Base-by-base conservation (phyloP, 495 filamentous ascomycete genomes). In the Penicillium diatomitis region DNA sequence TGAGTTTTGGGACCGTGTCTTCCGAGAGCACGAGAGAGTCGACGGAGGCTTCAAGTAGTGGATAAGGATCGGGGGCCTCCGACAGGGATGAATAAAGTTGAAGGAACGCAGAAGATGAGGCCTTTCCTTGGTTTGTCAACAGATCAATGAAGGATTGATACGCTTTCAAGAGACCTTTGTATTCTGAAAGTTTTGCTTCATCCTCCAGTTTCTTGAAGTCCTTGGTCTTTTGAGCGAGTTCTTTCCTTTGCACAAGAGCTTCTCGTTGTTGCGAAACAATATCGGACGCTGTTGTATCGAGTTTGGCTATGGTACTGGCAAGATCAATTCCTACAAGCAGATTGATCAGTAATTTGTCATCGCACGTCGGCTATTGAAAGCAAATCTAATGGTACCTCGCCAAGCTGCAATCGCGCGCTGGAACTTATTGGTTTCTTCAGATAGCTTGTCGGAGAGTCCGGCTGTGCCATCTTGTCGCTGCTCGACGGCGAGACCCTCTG, bases 141-240 rank as follows among this genome's bases (percentile, higher is more conserved):
- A 94, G 82, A 57, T 99, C 94, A 64, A 99, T 96, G 61, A 96
- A 99, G 29, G 83, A 83, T 65, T 99, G 92, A 69, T 99, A 99
- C 10, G 91, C 90, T 73, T 95, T 97, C 28, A 99, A 69, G 37
- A 99, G 71, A 32, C 81, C 77, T 70, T 97, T 97, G 68, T 88
- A 83, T 60, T 99, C 94, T 1, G 70, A 70, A 12, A 96, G 73
- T 66, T 96, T 97, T 35, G 79, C 81, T 8, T 87, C 76, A 72
- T 99, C 94, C 47, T 97, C 92, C 3, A 95, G 77, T 65, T 96
- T 99, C 53, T 89, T 73, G 57, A 95, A 99, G 63, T 97, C 92
- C 62, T 97, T 99, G 3, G 92, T 99, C 72, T 96, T 97, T 66
- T 96, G 90, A 10, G 92, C 92, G 11, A 99, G 77, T 46, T 99